Evolutionary conservation across 1,139 yeast species (phyloP), one percentile per base, ranked within the genome.

Genomic region (Taiozyma sp.): DNA sequence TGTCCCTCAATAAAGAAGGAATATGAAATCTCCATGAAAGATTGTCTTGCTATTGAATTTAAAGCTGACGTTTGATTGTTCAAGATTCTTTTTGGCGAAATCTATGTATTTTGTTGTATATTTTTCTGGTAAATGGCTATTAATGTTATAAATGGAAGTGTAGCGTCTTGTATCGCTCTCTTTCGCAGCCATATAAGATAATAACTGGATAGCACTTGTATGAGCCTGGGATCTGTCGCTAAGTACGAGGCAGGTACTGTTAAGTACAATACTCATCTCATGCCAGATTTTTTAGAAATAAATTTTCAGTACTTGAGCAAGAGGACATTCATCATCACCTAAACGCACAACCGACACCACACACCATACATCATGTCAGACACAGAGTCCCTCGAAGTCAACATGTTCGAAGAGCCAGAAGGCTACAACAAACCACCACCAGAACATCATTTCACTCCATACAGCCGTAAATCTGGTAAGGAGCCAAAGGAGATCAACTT

Each of bases 381-480:
- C 60, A 71, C 68, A 46, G 85, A 80, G 58, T 62, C 74, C 7
- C 53, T 70, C 36, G 52, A 64, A 41, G 66, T 63, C 28, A 63
- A 58, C 22, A 47, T 73, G 19, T 93, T 93, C 65, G 86, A 81
- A 47, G 97, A 90, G 62, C 98, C 98, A 19, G 93, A 85, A 61
- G 92, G 74, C 50, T 92, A 78, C 68, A 70, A 74, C 46, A 84
- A 85, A 3, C 81, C 83, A 12, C 77, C 81, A 16, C 83, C 87
- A n/a, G 78, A 79, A 48, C 80, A 87, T 6, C 96, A 92, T 62
- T 87, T 78, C 65, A 91, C 84, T 13, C 69, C 74, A 10, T 91
- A 90, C 63, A 74, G 77, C 44, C 79, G 97, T 63, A 70, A 68
- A 39, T 69, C 70, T 0, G 72, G 71, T 40, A 68, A 72, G 38